phyloP scores from a whole-genome alignment of 768 basidiomycete genomes.

The Nidularia sp. region DNA sequence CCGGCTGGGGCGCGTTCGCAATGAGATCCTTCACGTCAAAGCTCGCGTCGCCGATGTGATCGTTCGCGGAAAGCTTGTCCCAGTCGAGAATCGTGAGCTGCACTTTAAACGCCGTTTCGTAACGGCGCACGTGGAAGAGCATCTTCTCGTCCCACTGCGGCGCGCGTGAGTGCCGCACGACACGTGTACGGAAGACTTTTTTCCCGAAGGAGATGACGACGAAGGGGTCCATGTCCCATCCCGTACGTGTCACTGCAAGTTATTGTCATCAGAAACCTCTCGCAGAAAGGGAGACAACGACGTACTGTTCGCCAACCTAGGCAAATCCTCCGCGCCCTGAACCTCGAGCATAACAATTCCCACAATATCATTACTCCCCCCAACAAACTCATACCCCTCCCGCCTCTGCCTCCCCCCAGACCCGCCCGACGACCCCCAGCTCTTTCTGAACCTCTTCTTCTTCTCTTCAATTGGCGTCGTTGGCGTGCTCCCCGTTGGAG shows the following conservation, averaged over 20 bases:
- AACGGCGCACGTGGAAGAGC: conserved; percentile 88
- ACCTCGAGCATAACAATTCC: conserved; percentile 97
- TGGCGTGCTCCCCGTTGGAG: neutral
- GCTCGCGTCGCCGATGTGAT: conserved; percentile 77
- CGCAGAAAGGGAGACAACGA: neutral
- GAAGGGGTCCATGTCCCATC: conserved; percentile 98
- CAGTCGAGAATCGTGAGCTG: conserved; percentile 89
- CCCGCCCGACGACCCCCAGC: neutral
- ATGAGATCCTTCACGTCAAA: conserved; percentile 73
- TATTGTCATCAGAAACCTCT: neutral
- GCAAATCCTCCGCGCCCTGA: conserved; percentile 76
- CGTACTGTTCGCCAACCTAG: conserved; percentile 80
- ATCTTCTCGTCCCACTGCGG: conserved; percentile 95
- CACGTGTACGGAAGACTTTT: conserved; percentile 92
- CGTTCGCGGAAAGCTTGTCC: conserved; percentile 91
- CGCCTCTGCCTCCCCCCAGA: neutral
- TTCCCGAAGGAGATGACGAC: conserved; percentile 95
- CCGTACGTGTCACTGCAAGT: conserved; percentile 72
- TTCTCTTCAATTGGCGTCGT: conserved; percentile 5
- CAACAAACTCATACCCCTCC: conserved; percentile 44
- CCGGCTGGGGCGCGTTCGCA: conserved; percentile 61
- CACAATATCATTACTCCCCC: conserved; percentile 73
- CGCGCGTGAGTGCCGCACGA: conserved; percentile 77
- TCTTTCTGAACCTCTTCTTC: conserved; percentile 6
- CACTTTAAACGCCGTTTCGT: conserved; percentile 75